Percentiles rank a stretch among this genome's conserved stretches.
Conservation (phyloP, 371 early-diverging fungal genomes). For the Paraphysoderma sedebokerense region DNA sequence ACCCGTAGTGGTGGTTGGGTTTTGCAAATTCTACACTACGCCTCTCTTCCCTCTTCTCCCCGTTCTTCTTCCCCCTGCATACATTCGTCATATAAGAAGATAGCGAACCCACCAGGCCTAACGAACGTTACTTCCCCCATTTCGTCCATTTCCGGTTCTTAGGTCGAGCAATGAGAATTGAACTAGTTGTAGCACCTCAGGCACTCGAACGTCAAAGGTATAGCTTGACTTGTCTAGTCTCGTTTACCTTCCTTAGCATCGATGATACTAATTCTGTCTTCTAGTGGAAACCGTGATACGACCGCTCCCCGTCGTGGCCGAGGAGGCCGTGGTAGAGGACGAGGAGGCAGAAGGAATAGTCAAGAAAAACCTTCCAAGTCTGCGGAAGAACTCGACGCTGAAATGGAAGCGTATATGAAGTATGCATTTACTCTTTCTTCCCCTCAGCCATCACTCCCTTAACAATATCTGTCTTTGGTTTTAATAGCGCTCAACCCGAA, state of each 20-base stretch:
- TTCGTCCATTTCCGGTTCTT: neutral
- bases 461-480: no score
- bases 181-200: neutral
- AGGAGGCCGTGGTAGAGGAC: neutral
- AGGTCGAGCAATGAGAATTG: neutral
- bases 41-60: neutral
- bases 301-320: neutral
- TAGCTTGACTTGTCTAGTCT: neutral
- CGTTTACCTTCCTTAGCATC: neutral
- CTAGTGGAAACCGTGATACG: neutral
- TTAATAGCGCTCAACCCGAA: no score
- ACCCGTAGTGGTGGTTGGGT: neutral
- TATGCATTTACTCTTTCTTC: no score
- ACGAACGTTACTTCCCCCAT: neutral
- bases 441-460: no score
- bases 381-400: neutral
- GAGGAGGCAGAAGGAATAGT: neutral
- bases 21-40: neutral
- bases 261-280: neutral
- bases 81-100: no score
- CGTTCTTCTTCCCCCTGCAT: neutral
- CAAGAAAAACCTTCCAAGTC: neutral
- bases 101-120: neutral
- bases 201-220: neutral
- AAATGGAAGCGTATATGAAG: neutral